Base-by-base conservation (phyloP, 768 basidiomycete species). In the Kwoniella sp. region DNA sequence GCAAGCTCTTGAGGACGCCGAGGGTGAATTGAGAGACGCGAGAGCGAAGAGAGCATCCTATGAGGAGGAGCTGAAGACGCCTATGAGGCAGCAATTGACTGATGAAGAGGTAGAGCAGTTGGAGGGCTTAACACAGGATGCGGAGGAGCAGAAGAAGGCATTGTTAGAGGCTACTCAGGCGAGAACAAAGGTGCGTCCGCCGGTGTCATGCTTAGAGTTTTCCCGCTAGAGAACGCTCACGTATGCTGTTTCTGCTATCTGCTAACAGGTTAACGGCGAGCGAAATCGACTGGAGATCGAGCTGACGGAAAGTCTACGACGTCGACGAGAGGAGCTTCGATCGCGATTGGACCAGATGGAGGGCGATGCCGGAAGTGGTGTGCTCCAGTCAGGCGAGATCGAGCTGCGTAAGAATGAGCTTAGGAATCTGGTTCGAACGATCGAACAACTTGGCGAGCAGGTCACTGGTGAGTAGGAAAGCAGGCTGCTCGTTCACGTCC, bases 251-350 rank as follows among this genome's bases (percentile, higher is more conserved):
- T n/a, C n/a, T n/a, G n/a, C n/a, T n/a, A n/a, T n/a, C n/a, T n/a
- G n/a, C n/a, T 37, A 7, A 24, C 69, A 91, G 89, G 80, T 92
- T 67, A 87, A 90, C 44, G 85, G 86, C 13, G 84, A 83, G 67
- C 92, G 91, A 81, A 90, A 89, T 73, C 80, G 88, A 3, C 80
- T 96, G 27, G 92, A 96, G 76, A 94, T 96, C 58, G 95, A 98
- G 78, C 83, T 98, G 51, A 91, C 90, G 67, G 96, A 99, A 78
- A 88, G 88, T 69, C 83, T 98, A 15, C 85, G 87, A 22, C 86
- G 94, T 8, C 85, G 89, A 25, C 84, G 87, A 48, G 89, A 91
- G 54, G 95, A 94, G 68, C 75, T 98, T 8, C 85, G 86, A 54
- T 79, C 81, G 33, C 89, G 89, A 77, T 81, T 97, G 12, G 93